phyloP scores from a whole-genome alignment of 2,329 filamentous ascomycete genomes.

The Pseudocercospora musae region DNA sequence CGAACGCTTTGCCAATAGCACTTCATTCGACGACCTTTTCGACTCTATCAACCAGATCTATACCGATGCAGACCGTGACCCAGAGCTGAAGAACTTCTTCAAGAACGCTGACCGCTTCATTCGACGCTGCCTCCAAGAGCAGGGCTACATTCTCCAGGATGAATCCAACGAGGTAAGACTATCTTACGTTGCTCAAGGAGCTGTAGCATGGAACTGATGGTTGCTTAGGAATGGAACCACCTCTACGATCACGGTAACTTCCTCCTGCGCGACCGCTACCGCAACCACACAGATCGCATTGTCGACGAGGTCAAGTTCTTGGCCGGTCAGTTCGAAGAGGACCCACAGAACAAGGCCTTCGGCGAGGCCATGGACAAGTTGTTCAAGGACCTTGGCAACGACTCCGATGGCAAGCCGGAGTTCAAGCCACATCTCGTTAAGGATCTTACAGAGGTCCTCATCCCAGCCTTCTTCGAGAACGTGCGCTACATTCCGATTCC shows the following conservation, averaged over 20 bases:
- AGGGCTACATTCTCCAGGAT: constrained; percentile 87
- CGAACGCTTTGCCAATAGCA: constrained; percentile 93
- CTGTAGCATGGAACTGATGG: no score
- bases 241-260: constrained; percentile 75
- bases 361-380: constrained; percentile 73
- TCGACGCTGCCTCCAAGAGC: constrained; percentile 77
- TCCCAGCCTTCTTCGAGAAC: constrained; percentile 78
- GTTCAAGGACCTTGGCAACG: constrained; percentile 85
- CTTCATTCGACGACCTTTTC: constrained; percentile 82
- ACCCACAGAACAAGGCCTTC: constrained; percentile 82
- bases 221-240: constrained; percentile 67
- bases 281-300: constrained; percentile 77
- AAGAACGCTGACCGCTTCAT: constrained; percentile 72
- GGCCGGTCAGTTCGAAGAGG: constrained; percentile 81
- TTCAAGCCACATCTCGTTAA: constrained; percentile 94
- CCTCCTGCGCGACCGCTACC: constrained; percentile 85
- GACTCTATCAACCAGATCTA: constrained; percentile 83
- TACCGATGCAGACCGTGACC: constrained; percentile 77
- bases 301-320: constrained; percentile 89
- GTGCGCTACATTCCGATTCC: constrained; percentile 89
- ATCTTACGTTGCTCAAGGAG: no score
- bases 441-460: constrained; percentile 80
- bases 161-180: constrained; percentile 63
- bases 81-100: constrained; percentile 89
- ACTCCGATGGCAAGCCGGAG: constrained; percentile 73